Base-by-base conservation (phyloP, 2,329 filamentous ascomycete genomes). In the Elsinoe arachidis region DNA sequence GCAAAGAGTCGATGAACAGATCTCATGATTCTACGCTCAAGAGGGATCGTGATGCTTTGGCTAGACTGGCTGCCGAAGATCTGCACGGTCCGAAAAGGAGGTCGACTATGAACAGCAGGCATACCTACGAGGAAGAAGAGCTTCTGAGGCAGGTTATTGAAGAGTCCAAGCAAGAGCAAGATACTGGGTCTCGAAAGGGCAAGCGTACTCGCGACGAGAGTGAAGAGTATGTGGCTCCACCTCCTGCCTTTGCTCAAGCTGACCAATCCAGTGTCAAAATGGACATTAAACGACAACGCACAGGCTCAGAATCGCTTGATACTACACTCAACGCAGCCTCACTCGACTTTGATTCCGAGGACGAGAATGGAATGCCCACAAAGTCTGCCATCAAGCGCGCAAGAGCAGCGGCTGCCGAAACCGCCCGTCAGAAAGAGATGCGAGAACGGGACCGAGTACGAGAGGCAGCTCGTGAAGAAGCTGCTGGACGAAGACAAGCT, bases 61-160 rank as follows among this genome's bases (percentile, higher is more conserved):
- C 75, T 21, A 72, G 78, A 59, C 73, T 73, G 51, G 81, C 76
- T 63, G 79, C 78, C 41, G 49, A 53, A 17, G 76, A 78, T 44
- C 72, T 73, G 43, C 79, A 83, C 56, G 80, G 82, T 55, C 84
- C 86, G 37, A 97, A 96, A 70, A 83, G 93, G 59, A 83, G 93
- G 26, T 96, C 90, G 17, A 99, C 93, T 5, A 96, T 97, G 90
- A 96, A 97, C 68, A 99, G 93, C 70, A 84, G 92, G 61, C 91
- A 92, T 41, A 92, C 90, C 19, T 97, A 97, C 65, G 91, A 97
- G 63, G 93, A 99, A 72, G 91, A 95, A 65, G 90, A 95, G 69
- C 85, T 91, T 66, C 72, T 99, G 38, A 83, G 90, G 56, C 83
- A 88, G 63, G 93, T 92, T 30, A 90, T 99, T 64, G 92, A 97